phyloP scores from a whole-genome alignment of 106 monocot species.

The Xerophyta viscosa region DNA sequence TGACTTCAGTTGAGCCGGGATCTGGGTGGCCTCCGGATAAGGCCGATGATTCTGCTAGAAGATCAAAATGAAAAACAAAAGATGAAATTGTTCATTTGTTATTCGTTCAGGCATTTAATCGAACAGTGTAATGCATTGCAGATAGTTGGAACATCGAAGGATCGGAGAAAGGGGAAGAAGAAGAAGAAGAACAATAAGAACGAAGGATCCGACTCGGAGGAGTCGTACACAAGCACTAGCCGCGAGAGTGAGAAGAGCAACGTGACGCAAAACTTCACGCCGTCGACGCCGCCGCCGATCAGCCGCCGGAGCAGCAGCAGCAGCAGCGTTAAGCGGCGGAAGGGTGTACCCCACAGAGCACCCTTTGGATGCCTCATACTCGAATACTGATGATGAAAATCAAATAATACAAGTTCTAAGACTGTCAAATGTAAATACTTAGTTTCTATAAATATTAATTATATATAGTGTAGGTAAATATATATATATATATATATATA shows the following conservation, averaged over 20 bases:
- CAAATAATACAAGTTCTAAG: slow-evolving; percentile 2
- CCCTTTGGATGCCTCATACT: slow-evolving; percentile 49
- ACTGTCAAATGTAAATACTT: slow-evolving; percentile 6
- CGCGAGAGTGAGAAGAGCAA: slow-evolving; percentile 40
- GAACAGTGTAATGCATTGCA: slow-evolving; percentile 21
- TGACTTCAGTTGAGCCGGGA: too few species aligned
- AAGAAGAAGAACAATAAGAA: too few species aligned
- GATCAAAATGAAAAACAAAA: too few species aligned
- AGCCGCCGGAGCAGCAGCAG: slow-evolving; percentile 25
- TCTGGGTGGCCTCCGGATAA: too few species aligned
- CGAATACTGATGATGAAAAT: slow-evolving; percentile 16
- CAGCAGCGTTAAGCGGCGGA: slow-evolving; percentile 85
- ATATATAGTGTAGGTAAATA: too few species aligned
- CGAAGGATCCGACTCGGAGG: slow-evolving; percentile 19
- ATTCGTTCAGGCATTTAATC: too few species aligned
- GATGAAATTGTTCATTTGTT: too few species aligned
- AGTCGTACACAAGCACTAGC: too few species aligned
- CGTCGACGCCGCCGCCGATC: slow-evolving; percentile 58
- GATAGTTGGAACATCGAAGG: slow-evolving; percentile 48
- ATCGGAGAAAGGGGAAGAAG: slow-evolving; percentile 2
- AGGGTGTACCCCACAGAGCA: slow-evolving; percentile 74
- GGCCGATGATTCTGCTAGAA: too few species aligned
- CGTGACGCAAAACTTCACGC: slow-evolving; percentile 48
- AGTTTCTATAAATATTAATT: too few species aligned
- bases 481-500: too few species aligned